Conservation (phyloP, 345 rosid genomes). For the Psidium friedrichsthalianum region DNA sequence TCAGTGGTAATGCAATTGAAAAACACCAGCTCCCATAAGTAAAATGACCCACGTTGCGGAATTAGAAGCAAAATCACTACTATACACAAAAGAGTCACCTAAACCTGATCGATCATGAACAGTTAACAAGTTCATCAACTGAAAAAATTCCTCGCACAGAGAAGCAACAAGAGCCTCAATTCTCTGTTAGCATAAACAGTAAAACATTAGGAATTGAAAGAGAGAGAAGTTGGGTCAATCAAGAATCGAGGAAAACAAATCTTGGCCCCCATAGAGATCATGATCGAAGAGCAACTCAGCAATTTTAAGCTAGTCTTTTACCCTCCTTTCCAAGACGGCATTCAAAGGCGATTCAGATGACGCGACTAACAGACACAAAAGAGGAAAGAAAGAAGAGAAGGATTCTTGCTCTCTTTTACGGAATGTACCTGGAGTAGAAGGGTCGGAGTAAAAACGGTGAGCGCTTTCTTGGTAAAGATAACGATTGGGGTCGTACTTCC, state of each 20-base stretch:
- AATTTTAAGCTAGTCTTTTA: background rate
- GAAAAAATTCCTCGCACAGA: background rate
- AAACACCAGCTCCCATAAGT: background rate
- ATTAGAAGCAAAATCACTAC: background rate
- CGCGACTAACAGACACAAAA: background rate
- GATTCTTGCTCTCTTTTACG: background rate
- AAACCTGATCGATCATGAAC: background rate
- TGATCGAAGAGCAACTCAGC: background rate
- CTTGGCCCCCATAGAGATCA: background rate
- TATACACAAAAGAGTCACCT: background rate
- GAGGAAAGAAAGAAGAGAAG: background rate
- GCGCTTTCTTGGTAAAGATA: slow-evolving; percentile 1
- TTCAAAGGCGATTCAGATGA: background rate
- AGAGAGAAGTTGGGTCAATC: background rate
- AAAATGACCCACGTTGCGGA: background rate
- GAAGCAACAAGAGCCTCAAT: background rate
- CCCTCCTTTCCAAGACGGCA: background rate
- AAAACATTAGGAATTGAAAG: background rate
- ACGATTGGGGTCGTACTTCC: slow-evolving; percentile 2
- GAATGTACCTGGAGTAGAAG: slow-evolving; percentile 6
- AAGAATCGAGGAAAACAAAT: background rate
- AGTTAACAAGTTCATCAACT: background rate
- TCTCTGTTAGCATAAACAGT: background rate
- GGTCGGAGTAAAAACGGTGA: background rate
- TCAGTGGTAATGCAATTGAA: background rate